These are phyloP conservation scores for Malus hybrid DNA, from an alignment of 331 rosid species.

Conservation along the genomic window DNA sequence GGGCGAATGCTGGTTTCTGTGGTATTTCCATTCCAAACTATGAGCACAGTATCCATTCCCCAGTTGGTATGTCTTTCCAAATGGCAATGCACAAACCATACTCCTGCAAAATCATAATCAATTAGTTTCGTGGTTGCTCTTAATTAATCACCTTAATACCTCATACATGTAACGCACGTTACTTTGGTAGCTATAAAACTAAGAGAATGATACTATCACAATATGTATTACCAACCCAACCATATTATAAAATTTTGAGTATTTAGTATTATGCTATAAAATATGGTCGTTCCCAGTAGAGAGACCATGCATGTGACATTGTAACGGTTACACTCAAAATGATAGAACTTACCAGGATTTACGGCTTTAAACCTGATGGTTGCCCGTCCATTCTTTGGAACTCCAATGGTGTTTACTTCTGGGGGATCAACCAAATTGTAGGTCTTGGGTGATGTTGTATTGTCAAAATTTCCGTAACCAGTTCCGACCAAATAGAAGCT, in stretches of 20 bases:
- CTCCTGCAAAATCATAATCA: conserved; percentile 8
- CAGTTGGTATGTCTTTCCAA: conserved; percentile 9
- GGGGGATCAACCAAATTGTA: conserved; percentile 28
- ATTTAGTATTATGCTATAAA: background rate
- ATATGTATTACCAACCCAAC: background rate
- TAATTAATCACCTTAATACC: background rate
- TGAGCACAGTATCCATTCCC: conserved; percentile 18
- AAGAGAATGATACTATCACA: background rate
- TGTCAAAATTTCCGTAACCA: conserved; percentile 14
- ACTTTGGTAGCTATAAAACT: background rate
- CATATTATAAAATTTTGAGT: no score
- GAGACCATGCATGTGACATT: background rate
- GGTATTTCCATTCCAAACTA: conserved; percentile 11
- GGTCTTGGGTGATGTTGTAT: background rate
- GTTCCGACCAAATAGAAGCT: conserved; percentile 27
- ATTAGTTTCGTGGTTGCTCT: background rate
- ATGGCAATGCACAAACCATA: conserved; percentile 24
- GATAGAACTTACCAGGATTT: conserved; percentile 8
- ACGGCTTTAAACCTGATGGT: conserved; percentile 17
- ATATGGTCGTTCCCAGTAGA: background rate
- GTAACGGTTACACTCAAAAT: background rate
- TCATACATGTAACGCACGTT: background rate
- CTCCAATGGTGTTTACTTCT: conserved; percentile 8
- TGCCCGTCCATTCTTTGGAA: conserved; percentile 18
- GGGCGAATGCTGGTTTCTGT: background rate